Evolutionary conservation across 2,329 filamentous ascomycete genomes (phyloP), one percentile per base, ranked within the genome.

Genomic region (Bipolaris cookei): DNA sequence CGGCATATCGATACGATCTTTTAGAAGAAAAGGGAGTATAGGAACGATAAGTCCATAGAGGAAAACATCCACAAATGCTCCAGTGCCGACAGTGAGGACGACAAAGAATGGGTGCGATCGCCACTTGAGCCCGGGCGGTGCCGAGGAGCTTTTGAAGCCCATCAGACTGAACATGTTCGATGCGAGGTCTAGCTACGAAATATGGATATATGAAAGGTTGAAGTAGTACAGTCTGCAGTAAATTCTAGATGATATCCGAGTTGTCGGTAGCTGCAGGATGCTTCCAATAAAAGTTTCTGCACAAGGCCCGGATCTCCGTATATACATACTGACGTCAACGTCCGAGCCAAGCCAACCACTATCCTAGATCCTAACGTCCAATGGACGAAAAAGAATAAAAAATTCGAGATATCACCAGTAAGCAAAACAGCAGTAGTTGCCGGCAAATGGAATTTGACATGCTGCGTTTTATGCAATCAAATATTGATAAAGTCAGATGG

Each of bases 21-120:
- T 68, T 1, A 87, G 80, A 74, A 87, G 80, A 60, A 83, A 87
- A 0, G 85, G 85, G 1, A 87, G 72, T 7, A 86, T 80, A 0
- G 85, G 85, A 0, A 87, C 84, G 14, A 87, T 77, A 2, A 87
- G 75, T 1, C 82, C 83, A 66, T 87, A 87, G 1, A 87, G 78
- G 67, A 87, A 87, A 11, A 87, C 73, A 65, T 87, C 84, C 0
- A 82, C 84, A 65, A 86, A 86, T 1, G 84, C 78, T 41, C 81
- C 83, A 18, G 84, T 72, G 3, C 78, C 81, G 11, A 88, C 83
- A 2, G 85, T 87, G 6, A 79, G 72, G 37, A 86, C 70, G 61
- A 88, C 86, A 75, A 88, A 88, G 43, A 80, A 65, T 2, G 83
- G 84, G 50, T 81, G 84, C 10, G 84, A 86, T n/a, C 86, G 81